Evolutionary conservation across 2,329 filamentous ascomycete species (phyloP).

Genomic region (Colletotrichum costaricense): DNA sequence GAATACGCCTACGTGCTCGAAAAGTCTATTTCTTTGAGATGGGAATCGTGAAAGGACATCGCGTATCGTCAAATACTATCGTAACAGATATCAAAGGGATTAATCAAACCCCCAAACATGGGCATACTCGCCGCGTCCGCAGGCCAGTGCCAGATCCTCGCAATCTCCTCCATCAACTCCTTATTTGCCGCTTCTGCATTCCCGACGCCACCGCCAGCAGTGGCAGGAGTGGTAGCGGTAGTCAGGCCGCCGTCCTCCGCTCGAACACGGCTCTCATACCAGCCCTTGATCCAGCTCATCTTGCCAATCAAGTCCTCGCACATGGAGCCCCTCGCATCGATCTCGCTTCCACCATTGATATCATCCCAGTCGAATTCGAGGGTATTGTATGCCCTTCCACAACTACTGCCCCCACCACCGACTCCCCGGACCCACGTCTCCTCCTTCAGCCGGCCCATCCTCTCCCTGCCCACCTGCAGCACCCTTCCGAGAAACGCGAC

Average conservation of each 20-base stretch:
- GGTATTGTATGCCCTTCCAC: neutral
- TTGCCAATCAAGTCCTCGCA: conserved; percentile 18
- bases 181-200: neutral
- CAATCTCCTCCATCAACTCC: conserved; percentile 21
- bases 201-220: neutral
- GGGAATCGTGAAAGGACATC: neutral
- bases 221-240: too few species aligned
- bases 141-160: conserved; percentile 18
- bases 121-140: neutral
- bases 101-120: conserved; percentile 15
- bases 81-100: conserved; percentile 1
- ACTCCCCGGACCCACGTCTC: neutral
- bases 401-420: too few species aligned
- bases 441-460: conserved; percentile 11
- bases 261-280: conserved; percentile 6
- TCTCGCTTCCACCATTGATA: neutral
- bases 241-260: neutral
- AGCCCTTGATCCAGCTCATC: conserved; percentile 19
- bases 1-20: neutral
- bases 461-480: neutral
- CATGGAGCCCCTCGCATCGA: neutral
- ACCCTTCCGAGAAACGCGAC: neutral
- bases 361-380: neutral
- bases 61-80: conserved; percentile 12
- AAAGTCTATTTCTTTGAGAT: neutral